Conservation (phyloP, 768 basidiomycete species). For the Austroboletus festivus region DNA sequence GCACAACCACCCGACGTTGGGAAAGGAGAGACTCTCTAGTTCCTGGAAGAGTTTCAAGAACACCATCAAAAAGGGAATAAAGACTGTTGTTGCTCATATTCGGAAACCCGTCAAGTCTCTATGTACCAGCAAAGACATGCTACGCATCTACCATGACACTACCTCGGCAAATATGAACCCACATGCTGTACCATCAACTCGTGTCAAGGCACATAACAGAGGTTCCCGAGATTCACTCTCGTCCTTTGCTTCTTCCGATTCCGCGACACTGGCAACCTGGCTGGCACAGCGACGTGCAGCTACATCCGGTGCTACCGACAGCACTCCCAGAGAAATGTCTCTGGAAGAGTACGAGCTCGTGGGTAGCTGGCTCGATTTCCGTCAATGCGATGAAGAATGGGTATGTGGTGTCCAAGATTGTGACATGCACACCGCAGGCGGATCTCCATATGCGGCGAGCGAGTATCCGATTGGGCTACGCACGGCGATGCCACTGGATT, state of each 20-base stretch:
- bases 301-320: constrained; percentile 26
- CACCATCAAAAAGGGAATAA: constrained; percentile 25
- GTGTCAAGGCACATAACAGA: constrained; percentile 11
- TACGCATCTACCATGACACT: constrained; percentile 7
- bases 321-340: constrained; percentile 34
- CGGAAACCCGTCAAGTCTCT: constrained; percentile 14
- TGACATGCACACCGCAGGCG: constrained; percentile 32
- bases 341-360: constrained; percentile 46
- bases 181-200: constrained; percentile 4
- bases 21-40: constrained; percentile 13
- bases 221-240: constrained; percentile 21
- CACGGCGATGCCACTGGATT: constrained; percentile 26
- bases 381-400: constrained; percentile 22
- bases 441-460: constrained; percentile 30
- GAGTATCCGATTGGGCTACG: constrained; percentile 16
- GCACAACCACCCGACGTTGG: constrained; percentile 19
- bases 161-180: neutral
- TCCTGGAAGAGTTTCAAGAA: constrained; percentile 35
- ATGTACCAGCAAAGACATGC: constrained; percentile 8
- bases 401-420: constrained; percentile 29
- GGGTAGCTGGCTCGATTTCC: constrained; percentile 45
- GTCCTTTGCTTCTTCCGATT: constrained; percentile 34
- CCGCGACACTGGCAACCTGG: constrained; percentile 33
- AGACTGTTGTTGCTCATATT: constrained; percentile 20
- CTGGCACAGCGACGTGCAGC: constrained; percentile 38